Percentiles rank a stretch among this genome's conserved stretches.
phyloP scores from a whole-genome alignment of 345 rosid species.

The Streptanthus diversifolius region DNA sequence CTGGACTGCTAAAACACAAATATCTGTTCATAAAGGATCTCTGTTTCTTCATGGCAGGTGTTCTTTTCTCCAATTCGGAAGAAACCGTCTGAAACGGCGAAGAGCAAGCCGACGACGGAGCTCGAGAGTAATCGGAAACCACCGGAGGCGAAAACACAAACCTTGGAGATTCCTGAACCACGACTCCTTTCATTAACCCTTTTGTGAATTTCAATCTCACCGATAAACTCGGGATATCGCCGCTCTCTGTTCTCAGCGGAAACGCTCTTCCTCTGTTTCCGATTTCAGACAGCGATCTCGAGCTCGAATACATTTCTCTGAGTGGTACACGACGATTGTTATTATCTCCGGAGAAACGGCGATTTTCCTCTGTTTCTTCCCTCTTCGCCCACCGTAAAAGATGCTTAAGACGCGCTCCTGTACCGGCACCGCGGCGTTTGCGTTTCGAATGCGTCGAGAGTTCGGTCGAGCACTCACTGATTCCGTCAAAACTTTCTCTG shows the following conservation, averaged over 20 bases:
- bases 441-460: conserved; percentile 28
- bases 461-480: conserved; percentile 27
- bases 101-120: conserved; percentile 26
- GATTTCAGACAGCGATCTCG: conserved; percentile 39
- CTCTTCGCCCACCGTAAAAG: conserved; percentile 62
- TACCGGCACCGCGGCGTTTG: conserved; percentile 24
- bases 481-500: conserved; percentile 27
- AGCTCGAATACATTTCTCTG: conserved; percentile 53
- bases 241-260: conserved; percentile 38
- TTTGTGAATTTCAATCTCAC: conserved; percentile 57
- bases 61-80: conserved; percentile 10
- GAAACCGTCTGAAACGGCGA: conserved; percentile 31
- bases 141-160: conserved; percentile 42
- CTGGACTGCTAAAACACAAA: conserved; percentile 65
- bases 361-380: conserved; percentile 38
- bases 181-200: conserved; percentile 71
- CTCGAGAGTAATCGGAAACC: conserved; percentile 37
- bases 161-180: conserved; percentile 50
- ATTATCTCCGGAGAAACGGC: conserved; percentile 19
- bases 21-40: conserved; percentile 61
- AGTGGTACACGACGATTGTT: conserved; percentile 55
- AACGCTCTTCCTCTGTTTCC: conserved; percentile 41
- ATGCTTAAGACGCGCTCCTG: conserved; percentile 58
- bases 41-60: conserved; percentile 32
- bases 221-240: conserved; percentile 69